These are phyloP conservation scores for Podila clonocystis DNA, from an alignment of 192 early-diverging fungal species.

Conservation along the genomic window DNA sequence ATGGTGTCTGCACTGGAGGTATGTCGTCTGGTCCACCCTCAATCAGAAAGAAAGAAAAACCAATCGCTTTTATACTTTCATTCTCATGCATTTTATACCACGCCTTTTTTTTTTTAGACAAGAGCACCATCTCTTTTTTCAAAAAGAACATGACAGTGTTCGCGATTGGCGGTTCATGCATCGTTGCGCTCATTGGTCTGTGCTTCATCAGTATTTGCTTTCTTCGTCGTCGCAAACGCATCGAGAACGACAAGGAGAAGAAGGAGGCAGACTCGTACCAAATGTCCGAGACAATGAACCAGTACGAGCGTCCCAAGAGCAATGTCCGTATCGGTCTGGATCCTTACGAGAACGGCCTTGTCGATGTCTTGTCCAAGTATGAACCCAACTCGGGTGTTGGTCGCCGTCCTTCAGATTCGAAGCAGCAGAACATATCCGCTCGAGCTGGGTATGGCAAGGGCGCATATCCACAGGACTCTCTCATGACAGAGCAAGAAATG, in stretches of 20 bases:
- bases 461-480: slow-evolving; percentile 14
- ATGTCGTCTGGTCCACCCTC: not conserved
- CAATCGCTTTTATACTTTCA: too few species aligned
- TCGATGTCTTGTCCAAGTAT: slow-evolving; percentile 2
- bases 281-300: slow-evolving; percentile 21
- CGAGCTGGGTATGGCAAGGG: not conserved
- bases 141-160: slow-evolving; percentile 19
- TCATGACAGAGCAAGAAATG: slow-evolving; percentile 46
- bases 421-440: not conserved
- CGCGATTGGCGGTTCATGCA: slow-evolving; percentile 14
- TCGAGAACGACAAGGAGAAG: slow-evolving; percentile 3
- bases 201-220: slow-evolving; percentile 30
- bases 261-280: slow-evolving; percentile 23
- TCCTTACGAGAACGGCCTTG: slow-evolving; percentile 9
- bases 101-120: slow-evolving; percentile 1
- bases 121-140: slow-evolving; percentile 11
- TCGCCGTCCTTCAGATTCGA: not conserved
- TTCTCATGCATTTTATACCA: not conserved
- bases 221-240: slow-evolving; percentile 11
- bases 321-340: slow-evolving; percentile 41
- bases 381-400: slow-evolving; percentile 3
- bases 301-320: slow-evolving; percentile 7
- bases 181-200: slow-evolving; percentile 6
- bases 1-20: slow-evolving; percentile 21
- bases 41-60: not conserved